Evolutionary conservation across 495 filamentous ascomycete genomes (phyloP), one percentile per base, ranked within the genome.

Genomic region (Penicillium canariense): DNA sequence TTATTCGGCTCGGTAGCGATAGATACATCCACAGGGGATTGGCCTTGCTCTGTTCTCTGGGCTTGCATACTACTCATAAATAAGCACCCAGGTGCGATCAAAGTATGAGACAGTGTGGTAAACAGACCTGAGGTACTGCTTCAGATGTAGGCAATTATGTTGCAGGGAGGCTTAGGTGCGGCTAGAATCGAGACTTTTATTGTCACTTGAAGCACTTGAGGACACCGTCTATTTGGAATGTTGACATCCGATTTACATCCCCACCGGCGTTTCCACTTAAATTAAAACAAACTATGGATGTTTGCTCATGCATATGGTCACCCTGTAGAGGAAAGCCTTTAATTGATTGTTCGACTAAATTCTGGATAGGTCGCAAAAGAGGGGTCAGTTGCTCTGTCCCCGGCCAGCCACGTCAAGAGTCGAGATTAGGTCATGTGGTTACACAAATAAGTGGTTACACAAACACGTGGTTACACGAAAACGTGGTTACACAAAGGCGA

Each of bases 1-100:
- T 59, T 54, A 48, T 69, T 69, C 4, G 69, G 52, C 9, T 57
- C 51, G 30, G 59, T 66, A 3, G 63, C 62, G 39, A 65, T 30
- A 7, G 45, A 48, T 4, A 12, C 45, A 12, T 35, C 45, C 10
- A 48, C 30, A 23, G 2, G n/a, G 18, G 45, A 28, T 34, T 48
- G 34, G 15, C 34, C 34, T 38, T 18, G n/a, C 5, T 18, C 34
- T 38, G 15, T 38, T 38, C 1, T 9, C 5, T 38, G 34, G 15
- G 15, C 34, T 38, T n/a, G 15, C 34, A 38, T 38, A 32, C 5
- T 38, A 17, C 15, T 18, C 15, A 38, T 1, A 18, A 18, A 38
- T 8, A 38, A 38, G 34, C 34, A 38, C 14, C 8, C 8, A 32
- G 30, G 14, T 12, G 8, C 14, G 30, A 12, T 2, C 32, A 5